Percentiles rank a stretch among this genome's conserved stretches.
These are phyloP conservation scores for Gyromitra esculenta DNA, from an alignment of 2,329 filamentous ascomycete genomes.

Conservation along the genomic window DNA sequence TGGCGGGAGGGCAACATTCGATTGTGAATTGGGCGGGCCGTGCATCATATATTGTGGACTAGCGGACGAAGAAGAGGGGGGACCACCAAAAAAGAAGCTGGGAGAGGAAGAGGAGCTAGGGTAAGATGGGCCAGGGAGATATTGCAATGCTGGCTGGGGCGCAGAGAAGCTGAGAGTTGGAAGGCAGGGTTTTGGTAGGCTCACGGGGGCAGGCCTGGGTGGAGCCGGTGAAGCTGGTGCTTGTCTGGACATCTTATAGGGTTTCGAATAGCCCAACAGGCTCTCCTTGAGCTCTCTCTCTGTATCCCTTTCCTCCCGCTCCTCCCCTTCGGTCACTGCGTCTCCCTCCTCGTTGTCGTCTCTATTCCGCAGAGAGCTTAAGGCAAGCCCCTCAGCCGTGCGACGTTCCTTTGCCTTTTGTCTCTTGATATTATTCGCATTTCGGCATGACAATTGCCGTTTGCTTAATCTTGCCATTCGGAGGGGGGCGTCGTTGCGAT, in stretches of 20 bases:
- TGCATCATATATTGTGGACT: conserved; percentile 19
- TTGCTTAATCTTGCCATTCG: conserved; percentile 42
- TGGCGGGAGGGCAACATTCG: conserved; percentile 11
- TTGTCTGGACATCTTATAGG: background rate
- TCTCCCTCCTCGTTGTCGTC: background rate
- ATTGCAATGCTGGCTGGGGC: conserved; percentile 10
- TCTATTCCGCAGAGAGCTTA: conserved; percentile 10
- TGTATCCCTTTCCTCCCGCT: background rate
- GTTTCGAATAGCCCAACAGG: background rate
- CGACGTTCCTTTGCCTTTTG: conserved; percentile 32
- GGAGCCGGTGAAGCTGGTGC: background rate
- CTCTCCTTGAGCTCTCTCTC: conserved; percentile 1
- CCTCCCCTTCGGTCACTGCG: background rate
- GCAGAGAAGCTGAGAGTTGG: no score
- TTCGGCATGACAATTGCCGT: conserved; percentile 39
- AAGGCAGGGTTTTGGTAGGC: background rate
- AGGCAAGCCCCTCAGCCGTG: conserved; percentile 31
- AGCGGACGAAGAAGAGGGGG: background rate
- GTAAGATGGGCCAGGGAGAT: background rate
- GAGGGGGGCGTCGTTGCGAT: background rate
- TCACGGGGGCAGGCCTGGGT: background rate
- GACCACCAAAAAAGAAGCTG: conserved; percentile 8
- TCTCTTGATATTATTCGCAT: conserved; percentile 27
- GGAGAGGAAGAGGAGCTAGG: conserved; percentile 11
- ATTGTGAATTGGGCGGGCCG: background rate